Conservation (phyloP, 129 eudicot genomes). For the Ambrosia artemisiifolia region DNA sequence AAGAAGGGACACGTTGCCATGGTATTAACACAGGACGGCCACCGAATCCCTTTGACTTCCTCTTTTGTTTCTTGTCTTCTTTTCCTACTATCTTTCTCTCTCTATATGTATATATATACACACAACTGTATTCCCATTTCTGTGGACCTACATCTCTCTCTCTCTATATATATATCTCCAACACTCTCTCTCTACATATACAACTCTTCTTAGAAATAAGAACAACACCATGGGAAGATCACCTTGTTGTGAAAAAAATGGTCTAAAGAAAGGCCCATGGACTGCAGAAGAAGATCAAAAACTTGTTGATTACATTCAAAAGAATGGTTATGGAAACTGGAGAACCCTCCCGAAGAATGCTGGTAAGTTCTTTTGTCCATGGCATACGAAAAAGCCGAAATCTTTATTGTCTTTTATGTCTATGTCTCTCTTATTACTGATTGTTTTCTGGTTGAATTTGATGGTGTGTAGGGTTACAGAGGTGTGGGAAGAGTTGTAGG, state of each 20-base stretch:
- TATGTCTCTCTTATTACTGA: not conserved
- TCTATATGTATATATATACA: slow-evolving; percentile 23
- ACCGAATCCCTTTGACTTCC: slow-evolving; percentile 82
- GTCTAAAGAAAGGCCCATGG: slow-evolving; percentile 89
- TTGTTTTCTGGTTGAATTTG: slow-evolving; percentile 10
- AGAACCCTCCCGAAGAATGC: slow-evolving; percentile 91
- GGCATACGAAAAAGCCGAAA: not conserved
- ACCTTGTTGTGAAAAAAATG: slow-evolving; percentile 87
- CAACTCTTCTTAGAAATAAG: not conserved
- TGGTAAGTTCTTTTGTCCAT: slow-evolving; percentile 40
- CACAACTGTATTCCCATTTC: slow-evolving; percentile 14
- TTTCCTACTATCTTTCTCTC: slow-evolving; percentile 1
- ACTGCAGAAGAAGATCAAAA: slow-evolving; percentile 89
- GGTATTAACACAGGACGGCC: slow-evolving; percentile 69
- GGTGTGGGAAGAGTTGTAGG: slow-evolving; percentile 97
- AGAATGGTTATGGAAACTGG: slow-evolving; percentile 89
- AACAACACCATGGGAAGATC: slow-evolving; percentile 71
- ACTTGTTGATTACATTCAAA: slow-evolving; percentile 66
- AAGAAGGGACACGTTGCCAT: slow-evolving; percentile 80
- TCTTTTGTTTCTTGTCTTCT: slow-evolving; percentile 22
- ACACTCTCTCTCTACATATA: slow-evolving; percentile 1
- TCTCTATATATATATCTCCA: not conserved
- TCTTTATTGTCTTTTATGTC: not conserved
- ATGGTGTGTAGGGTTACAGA: slow-evolving; percentile 53
- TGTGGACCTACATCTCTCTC: slow-evolving; percentile 51